Base-by-base conservation (phyloP, 2,329 filamentous ascomycete species). In the Penicillium expansum region DNA sequence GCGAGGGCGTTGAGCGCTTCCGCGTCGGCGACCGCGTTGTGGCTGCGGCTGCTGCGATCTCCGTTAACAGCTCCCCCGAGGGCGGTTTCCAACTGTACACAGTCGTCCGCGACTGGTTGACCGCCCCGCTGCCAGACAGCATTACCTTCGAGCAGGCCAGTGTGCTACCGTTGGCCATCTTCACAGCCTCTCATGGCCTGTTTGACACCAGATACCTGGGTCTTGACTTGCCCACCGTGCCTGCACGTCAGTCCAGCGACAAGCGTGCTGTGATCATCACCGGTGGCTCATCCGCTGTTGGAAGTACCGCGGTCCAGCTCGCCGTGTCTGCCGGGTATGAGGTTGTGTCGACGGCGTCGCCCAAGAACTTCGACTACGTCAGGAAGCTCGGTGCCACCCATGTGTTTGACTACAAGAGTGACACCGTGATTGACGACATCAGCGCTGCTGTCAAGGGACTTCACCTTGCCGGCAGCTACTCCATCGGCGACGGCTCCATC, bases 201-300 rank as follows among this genome's bases (percentile, higher is more conserved):
- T 76, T 71, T 49, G 58, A 67, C 39, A 24, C 54, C 3, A 57
- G 61, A 2, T 60, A 44, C 20, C 56, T 72, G 8, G 50, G 48
- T 1, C 58, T 50, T 39, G 14, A 50, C 5, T 18, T 50, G 2
- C 48, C 48, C 24, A 41, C 48, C 27, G 48, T 71, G 16, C 62
- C 60, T 1, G 41, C 41, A 13, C 24, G 62, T 2, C 69, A 66
- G 22, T 60, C 32, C 16, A 58, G 43, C 2, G 60, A 69, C 5
- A 44, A 18, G 24, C 24, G 16, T 38, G 13, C 45, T 2, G 50
- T 79, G 0, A 62, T 83, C 5, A 66, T 83, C 14, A 84, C 80
- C 78, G 82, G 82, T n/a, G 83, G 81, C 0, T 75, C 78, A 3
- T 76, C 77, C 0, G 74, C 72, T 20, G 79, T 81, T 2, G 80